A percentile compares a stretch with the other conserved stretches of the same genome.
phyloP scores from a whole-genome alignment of 331 rosid species.

The Acacia pycnantha region DNA sequence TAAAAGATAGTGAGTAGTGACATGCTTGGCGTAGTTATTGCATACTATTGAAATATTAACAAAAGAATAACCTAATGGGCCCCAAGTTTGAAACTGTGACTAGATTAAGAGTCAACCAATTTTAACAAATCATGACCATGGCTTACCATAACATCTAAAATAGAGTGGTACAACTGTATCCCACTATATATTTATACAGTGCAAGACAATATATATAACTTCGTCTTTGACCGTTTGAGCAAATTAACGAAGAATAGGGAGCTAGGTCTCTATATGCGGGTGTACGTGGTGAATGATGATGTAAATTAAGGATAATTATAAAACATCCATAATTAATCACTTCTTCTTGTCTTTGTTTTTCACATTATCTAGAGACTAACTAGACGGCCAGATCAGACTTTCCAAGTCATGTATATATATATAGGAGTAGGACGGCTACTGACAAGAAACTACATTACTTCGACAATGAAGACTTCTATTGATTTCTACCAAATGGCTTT shows the following conservation, averaged over 20 bases:
- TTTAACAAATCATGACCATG: conserved; percentile 50
- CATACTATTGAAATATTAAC: conserved; percentile 16
- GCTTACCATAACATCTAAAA: conserved; percentile 23
- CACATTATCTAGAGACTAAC: background rate
- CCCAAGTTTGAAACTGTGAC: conserved; percentile 37
- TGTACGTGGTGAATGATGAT: background rate
- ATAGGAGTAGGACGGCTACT: background rate
- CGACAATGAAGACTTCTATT: too few species aligned
- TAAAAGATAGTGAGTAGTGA: background rate
- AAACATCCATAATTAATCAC: background rate
- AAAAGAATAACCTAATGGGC: conserved; percentile 23
- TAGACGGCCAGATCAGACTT: background rate
- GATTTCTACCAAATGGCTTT: conserved; percentile 13
- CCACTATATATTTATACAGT: conserved; percentile 1
- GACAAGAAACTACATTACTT: background rate
- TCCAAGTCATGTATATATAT: background rate
- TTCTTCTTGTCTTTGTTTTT: background rate
- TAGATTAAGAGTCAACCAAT: conserved; percentile 57
- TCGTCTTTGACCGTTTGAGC: background rate
- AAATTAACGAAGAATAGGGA: conserved; percentile 14
- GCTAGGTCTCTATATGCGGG: background rate
- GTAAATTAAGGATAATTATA: background rate
- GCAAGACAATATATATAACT: background rate
- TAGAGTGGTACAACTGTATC: conserved; percentile 42
- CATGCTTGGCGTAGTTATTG: background rate